These are phyloP conservation scores for Albizia julibrissin DNA, from an alignment of 306 rosid species.

Conservation along the genomic window DNA sequence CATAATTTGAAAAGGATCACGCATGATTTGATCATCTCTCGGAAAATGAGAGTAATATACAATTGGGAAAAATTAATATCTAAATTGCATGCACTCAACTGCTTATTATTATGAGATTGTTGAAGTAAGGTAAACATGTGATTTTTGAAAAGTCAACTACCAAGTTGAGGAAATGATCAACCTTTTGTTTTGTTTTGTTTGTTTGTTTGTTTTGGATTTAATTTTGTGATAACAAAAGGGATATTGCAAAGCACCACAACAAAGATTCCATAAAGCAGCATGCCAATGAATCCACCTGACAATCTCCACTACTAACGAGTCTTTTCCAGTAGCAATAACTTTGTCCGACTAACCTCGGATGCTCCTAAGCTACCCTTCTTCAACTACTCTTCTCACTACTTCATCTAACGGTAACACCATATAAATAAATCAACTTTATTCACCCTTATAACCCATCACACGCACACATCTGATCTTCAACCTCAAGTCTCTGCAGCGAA, in stretches of 20 bases:
- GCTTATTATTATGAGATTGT: background rate
- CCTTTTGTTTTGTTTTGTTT: background rate
- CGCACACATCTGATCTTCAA: background rate
- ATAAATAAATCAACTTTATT: background rate
- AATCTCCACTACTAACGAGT: background rate
- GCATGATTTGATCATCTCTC: too few species aligned
- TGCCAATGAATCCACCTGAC: background rate
- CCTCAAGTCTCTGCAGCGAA: background rate
- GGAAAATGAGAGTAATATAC: too few species aligned
- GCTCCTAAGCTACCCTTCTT: background rate
- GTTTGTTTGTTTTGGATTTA: too few species aligned
- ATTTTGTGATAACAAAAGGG: background rate
- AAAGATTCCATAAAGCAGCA: background rate
- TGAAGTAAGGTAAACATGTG: background rate
- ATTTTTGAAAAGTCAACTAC: background rate
- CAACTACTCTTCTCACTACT: background rate
- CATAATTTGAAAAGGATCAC: too few species aligned
- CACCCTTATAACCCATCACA: background rate
- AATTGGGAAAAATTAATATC: too few species aligned
- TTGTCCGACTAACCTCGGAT: background rate
- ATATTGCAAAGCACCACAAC: background rate
- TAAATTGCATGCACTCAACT: too few species aligned
- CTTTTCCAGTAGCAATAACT: background rate
- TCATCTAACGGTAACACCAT: background rate
- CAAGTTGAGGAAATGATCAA: background rate